Evolutionary conservation across 2,329 filamentous ascomycete species (phyloP), one percentile per base, ranked within the genome.

Genomic region (Sporothrix euskadiensis): DNA sequence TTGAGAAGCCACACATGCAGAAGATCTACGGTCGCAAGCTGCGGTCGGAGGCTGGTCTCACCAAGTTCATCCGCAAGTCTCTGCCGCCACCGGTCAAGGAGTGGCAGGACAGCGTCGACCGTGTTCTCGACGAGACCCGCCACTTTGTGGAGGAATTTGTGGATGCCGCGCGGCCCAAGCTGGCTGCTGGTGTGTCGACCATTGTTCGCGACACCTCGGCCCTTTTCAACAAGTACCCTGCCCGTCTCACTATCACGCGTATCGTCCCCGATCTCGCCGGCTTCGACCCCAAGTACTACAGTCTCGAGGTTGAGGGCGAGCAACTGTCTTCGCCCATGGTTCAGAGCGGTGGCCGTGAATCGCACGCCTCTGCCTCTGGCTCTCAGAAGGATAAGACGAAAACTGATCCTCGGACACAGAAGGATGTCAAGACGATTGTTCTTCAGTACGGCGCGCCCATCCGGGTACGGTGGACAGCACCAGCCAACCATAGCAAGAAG

Each of bases 1-100:
- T 99, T 10, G 96, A 99, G 83, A 91, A 94, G 74, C 96, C 95
- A 16, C 96, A 99, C 81, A 98, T 99, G 94, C 93, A 97, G 81
- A 98, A 97, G 85, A 88, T 98, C 22, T 99, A 99, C 79, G 95
- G 96, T 57, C 87, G 90, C 78, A 91, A 90, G 77, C 85, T 99
- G 63, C 91, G 96, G 74, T 86, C 91, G 76, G 94, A 97, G 81
- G 96, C 96, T 12, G 96, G 96, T 69, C 86, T 99, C 54, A 95
- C 94, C 74, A 97, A 94, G 83, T 98, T 93, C 78, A 88, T 99
- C 80, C 93, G 94, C 81, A 90, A 92, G 76, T 94, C 94, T 12
- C 84, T 99, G 32, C 96, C 96, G 3, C 89, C 91, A 2, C 92
- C 94, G 2, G 88, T 99, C 56, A 90, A 92, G 78, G 91, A 92